phyloP scores from a whole-genome alignment of 2,329 filamentous ascomycete species.

The Colletotrichum viniferum region DNA sequence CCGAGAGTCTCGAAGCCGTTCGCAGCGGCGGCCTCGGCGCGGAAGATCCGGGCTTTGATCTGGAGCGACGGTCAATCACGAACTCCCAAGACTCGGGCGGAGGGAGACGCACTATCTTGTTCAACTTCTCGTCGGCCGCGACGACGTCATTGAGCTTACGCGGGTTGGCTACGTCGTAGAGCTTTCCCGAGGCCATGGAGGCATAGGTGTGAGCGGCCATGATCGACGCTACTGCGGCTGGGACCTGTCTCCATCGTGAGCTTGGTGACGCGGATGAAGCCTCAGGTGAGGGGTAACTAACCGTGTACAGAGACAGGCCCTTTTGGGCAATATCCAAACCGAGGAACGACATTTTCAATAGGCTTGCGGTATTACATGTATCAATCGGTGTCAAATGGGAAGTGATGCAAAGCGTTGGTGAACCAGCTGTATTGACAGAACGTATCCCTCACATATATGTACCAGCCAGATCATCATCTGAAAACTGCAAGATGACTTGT shows the following conservation, averaged over 20 bases:
- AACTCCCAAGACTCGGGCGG: background rate
- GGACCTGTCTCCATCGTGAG: constrained; percentile 36
- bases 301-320: constrained; percentile 35
- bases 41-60: constrained; percentile 58
- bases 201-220: constrained; percentile 41
- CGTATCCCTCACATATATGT: background rate
- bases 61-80: constrained; percentile 25
- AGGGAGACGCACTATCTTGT: constrained; percentile 28
- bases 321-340: constrained; percentile 40
- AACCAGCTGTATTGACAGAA: background rate
- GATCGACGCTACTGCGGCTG: constrained; percentile 40
- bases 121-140: constrained; percentile 33
- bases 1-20: constrained; percentile 51
- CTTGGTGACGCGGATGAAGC: background rate
- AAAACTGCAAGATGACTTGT: background rate
- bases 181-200: constrained; percentile 29
- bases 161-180: constrained; percentile 44
- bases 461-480: background rate
- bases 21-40: constrained; percentile 52
- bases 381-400: background rate
- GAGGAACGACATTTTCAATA: constrained; percentile 24
- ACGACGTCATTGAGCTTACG: constrained; percentile 35
- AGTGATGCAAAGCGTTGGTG: background rate
- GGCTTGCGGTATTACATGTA: background rate
- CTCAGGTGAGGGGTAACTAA: constrained; percentile 22